Base-by-base conservation (phyloP, 2,329 filamentous ascomycete genomes). In the Trichophyton benhamiae region DNA sequence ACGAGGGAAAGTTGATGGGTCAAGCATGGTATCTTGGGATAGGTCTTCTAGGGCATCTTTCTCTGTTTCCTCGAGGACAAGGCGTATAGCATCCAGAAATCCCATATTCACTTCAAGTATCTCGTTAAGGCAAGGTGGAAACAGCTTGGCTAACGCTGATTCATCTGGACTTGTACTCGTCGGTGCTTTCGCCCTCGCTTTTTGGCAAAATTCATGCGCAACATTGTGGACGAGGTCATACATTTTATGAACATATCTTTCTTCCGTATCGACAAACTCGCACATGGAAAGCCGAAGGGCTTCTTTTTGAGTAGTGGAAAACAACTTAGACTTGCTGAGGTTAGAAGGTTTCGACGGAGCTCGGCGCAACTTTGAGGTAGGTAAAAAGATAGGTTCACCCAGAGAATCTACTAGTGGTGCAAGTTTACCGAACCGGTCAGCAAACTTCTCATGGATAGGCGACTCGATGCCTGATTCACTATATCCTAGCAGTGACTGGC, bases 241-340 rank as follows among this genome's bases (percentile, higher is more conserved):
- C 61, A 99, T 76, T 73, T 97, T 96, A 68, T 83, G 81, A 48
- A 99, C 90, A 74, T 97, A 99, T 72, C 89, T 87, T 71, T 94
- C 90, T 72, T 99, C 94, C 0, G 94, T 99, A 68, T 95, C 89
- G 38, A 96, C 83, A 63, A 97, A 77, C 72, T 99, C 94, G 63
- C 84, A 86, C 80, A 99, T 86, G 72, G 96, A 92, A 74, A 91
- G 87, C 46, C 91, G 85, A 66, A 96, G 77, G 59, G 88, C 87
- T 66, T 91, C 82, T 70, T 95, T 95, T 70, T 96, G 89, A 61
- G 88, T 85, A 67, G 85, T 86, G 41, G 86, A 82, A 68, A 96
- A 95, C 0, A 86, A 83, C 67, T 86, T 88, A 67, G 83, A 88
- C 66, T 87, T 82, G 71, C 89, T 94, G 57, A 94, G 77, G 42